Evolutionary conservation across 208 protist genomes (phyloP), one percentile per base, ranked within the genome.

Genomic region (Polymyxa betae): DNA sequence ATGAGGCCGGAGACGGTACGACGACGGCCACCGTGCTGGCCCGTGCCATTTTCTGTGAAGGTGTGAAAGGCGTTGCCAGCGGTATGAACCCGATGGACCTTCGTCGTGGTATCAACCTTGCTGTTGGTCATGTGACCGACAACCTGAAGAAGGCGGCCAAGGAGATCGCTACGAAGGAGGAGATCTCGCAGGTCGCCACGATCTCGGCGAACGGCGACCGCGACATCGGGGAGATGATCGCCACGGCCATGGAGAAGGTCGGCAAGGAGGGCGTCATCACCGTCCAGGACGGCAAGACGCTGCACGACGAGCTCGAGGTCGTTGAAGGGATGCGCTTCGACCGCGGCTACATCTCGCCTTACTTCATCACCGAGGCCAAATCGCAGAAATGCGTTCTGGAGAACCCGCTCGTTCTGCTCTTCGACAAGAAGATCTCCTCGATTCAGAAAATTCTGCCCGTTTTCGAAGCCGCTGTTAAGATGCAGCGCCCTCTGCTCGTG

Each of bases 21-120:
- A 99, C 99, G 41, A 99, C 98, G n/a, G 97, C 98, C 38, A 99
- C 99, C 38, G 96, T 99, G 64, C 96, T 99, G 16, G 97, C 98
- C 64, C 95, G 96, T 77, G 98, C 97, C 93, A 98, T 99, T 94
- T 99, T 98, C 92, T 89, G 90, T 0, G 98, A 99, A 93, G 98
- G 97, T 82, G 96, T 96, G 91, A 99, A 98, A 92, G 94, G 93
- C 90, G 98, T 99, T 89, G 96, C 98, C 0, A 95, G 97, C 38
- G 99, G 99, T 82, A 98, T 98, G 92, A 99, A 99, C 95, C 98
- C 98, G 89, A 99, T 98, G 91, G 98, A 99, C 92, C 95, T 99
- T 91, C 97, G 98, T 92, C 94, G 98, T 60, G 98, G 98, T 92
- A 99, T 99, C 92, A 96, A 99, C 91, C 38, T 93, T 20, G 97